Evolutionary conservation across 2,329 filamentous ascomycete genomes (phyloP).

Genomic region (Hirsutella minnesotensis): DNA sequence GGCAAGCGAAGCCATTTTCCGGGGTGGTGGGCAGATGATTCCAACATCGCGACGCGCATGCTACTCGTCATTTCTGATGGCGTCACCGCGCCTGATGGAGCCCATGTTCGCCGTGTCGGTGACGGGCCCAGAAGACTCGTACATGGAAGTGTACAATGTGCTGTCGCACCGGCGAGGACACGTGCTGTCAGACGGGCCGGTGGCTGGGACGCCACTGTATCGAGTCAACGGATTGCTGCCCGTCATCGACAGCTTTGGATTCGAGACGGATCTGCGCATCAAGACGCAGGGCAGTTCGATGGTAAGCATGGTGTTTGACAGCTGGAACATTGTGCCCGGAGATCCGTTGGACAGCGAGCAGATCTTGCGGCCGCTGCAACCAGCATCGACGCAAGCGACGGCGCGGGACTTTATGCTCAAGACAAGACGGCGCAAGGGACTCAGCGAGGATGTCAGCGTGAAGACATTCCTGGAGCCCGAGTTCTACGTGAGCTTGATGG

Average conservation of each 20-base stretch:
- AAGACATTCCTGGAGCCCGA: conserved; percentile 95
- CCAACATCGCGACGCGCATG: conserved; percentile 85
- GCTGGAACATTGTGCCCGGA: conserved; percentile 91
- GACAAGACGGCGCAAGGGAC: conserved; percentile 81
- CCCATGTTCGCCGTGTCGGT: conserved; percentile 88
- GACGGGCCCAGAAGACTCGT: conserved; percentile 81
- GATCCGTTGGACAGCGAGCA: conserved; percentile 87
- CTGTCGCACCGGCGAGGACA: conserved; percentile 81
- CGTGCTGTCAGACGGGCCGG: conserved; percentile 84
- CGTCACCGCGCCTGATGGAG: conserved; percentile 91
- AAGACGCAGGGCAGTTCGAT: conserved; percentile 90
- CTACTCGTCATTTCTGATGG: conserved; percentile 96
- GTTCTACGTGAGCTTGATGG: conserved; percentile 76
- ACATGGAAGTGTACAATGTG: conserved; percentile 83
- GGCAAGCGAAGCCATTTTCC: conserved; percentile 82
- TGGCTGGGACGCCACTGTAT: conserved; percentile 89
- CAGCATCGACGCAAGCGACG: conserved; percentile 76
- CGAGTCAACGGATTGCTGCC: conserved; percentile 83
- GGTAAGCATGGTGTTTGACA: conserved; percentile 85
- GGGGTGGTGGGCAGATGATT: conserved; percentile 94
- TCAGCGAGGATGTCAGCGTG: conserved; percentile 91
- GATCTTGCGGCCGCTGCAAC: conserved; percentile 71
- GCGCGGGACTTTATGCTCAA: conserved; percentile 95
- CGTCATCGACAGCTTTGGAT: conserved; percentile 94
- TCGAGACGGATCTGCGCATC: conserved; percentile 93